Evolutionary conservation across 371 early-diverging fungal genomes (phyloP).

Genomic region (Actinomortierella wolfii): DNA sequence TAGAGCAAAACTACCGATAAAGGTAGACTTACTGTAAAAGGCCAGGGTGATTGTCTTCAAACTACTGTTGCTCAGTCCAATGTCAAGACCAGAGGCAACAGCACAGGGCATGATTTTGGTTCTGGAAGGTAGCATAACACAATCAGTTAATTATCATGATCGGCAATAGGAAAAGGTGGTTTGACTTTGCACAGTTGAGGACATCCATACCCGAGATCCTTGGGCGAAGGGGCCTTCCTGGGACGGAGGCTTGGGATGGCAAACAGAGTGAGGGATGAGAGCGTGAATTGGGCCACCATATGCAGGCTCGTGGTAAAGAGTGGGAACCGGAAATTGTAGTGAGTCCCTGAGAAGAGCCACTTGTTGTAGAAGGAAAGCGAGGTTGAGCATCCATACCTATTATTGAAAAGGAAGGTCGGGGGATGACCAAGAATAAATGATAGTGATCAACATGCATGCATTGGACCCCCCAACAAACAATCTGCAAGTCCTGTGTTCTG

Average conservation of each 20-base stretch:
- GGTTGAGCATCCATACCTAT: constrained; percentile 57
- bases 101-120: constrained; percentile 83
- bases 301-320: constrained; percentile 79
- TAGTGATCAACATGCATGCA: too few relatives aligned
- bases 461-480: too few relatives aligned
- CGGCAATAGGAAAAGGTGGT: too few relatives aligned
- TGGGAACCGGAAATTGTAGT: constrained; percentile 80
- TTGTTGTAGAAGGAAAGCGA: constrained; percentile 85
- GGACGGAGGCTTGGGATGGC: constrained; percentile 63
- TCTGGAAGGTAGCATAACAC: too few relatives aligned
- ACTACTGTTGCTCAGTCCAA: constrained; percentile 87
- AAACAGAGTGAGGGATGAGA: constrained; percentile 59
- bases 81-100: constrained; percentile 86
- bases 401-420: background rate
- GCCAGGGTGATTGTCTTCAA: constrained; percentile 85
- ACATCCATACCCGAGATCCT: constrained; percentile 61
- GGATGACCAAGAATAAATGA: too few relatives aligned
- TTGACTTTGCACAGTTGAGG: too few relatives aligned
- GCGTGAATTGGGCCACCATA: constrained; percentile 72
- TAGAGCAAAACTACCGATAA: too few relatives aligned
- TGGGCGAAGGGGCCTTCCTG: constrained; percentile 49
- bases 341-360: constrained; percentile 80
- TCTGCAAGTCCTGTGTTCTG: background rate
- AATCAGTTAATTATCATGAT: too few relatives aligned
- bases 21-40: constrained; percentile 85